These are phyloP conservation scores for Penicillium desertorum DNA, from an alignment of 495 filamentous ascomycete genomes.

Conservation along the genomic window DNA sequence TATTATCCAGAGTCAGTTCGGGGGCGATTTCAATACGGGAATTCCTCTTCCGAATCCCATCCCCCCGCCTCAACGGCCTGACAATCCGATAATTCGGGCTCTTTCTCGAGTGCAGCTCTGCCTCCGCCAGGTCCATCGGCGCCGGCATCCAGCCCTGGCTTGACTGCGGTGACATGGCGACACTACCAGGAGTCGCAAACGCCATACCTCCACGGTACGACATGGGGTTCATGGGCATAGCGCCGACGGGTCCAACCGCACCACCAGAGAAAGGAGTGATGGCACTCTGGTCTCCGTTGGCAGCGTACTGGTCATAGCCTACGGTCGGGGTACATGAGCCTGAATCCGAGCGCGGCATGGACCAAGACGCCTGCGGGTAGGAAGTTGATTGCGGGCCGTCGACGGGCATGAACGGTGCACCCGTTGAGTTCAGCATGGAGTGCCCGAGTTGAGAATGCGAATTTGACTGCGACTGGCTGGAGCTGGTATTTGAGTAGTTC, in stretches of 20 bases:
- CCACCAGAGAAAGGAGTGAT: conserved; percentile 55
- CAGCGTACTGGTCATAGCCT: conserved; percentile 62
- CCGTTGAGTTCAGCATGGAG: conserved; percentile 37
- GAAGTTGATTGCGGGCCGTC: conserved; percentile 50
- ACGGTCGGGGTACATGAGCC: conserved; percentile 62
- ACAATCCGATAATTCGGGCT: conserved; percentile 76
- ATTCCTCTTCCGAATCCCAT: conserved; percentile 99
- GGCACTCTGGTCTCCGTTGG: conserved; percentile 59
- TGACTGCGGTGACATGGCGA: conserved; percentile 61
- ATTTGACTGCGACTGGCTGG: conserved; percentile 39
- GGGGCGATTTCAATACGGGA: conserved; percentile 96
- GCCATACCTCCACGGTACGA: conserved; percentile 42
- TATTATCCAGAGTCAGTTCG: conserved; percentile 89
- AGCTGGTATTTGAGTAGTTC: conserved; percentile 60
- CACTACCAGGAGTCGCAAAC: conserved; percentile 44
- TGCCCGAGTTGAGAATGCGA: conserved; percentile 43
- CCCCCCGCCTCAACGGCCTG: conserved; percentile 75
- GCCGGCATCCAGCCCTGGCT: conserved; percentile 63
- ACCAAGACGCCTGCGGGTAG: conserved; percentile 48
- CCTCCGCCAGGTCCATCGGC: conserved; percentile 56
- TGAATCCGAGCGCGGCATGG: conserved; percentile 40
- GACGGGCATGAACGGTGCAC: conserved; percentile 58
- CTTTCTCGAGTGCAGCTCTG: conserved; percentile 66
- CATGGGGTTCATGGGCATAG: conserved; percentile 49
- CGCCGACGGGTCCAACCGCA: conserved; percentile 49